These are phyloP conservation scores for Talaromyces rugulosus DNA, from an alignment of 2,329 filamentous ascomycete species.

Conservation along the genomic window DNA sequence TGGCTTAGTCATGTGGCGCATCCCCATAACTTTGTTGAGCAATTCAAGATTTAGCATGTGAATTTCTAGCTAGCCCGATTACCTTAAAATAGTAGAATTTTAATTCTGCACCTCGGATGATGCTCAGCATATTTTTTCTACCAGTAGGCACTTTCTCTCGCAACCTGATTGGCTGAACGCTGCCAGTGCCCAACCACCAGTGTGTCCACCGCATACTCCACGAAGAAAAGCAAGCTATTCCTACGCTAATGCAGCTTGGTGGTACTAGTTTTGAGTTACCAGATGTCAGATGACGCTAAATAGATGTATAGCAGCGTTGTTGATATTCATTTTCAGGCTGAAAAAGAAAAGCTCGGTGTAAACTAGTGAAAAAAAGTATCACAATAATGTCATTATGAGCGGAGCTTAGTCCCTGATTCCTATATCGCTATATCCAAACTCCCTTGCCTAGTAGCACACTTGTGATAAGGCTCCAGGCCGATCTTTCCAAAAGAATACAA, in stretches of 20 bases:
- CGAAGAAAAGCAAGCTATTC: neutral
- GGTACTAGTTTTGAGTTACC: neutral
- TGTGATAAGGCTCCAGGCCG: neutral
- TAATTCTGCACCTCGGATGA: neutral
- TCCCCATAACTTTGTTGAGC: neutral
- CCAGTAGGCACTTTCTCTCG: neutral
- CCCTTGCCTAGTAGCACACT: neutral
- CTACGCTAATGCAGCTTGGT: neutral
- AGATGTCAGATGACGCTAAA: neutral
- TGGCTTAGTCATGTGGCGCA: neutral
- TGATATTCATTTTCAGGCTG: neutral
- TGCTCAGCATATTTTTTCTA: neutral
- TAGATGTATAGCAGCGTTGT: neutral
- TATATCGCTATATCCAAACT: neutral
- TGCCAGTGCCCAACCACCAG: neutral
- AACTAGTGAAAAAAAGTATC: neutral
- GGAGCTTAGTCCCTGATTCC: constrained; percentile 1
- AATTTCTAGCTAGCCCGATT: too few species aligned
- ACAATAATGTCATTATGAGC: neutral
- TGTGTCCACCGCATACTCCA: neutral
- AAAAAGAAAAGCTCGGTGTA: neutral
- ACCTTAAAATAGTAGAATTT: neutral
- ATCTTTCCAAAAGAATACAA: neutral
- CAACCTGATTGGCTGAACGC: neutral
- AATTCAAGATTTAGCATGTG: neutral